A percentile compares a stretch with the other conserved stretches of the same genome.
These are phyloP conservation scores for Penicillium odoratum DNA, from an alignment of 495 filamentous ascomycete species.

Conservation along the genomic window DNA sequence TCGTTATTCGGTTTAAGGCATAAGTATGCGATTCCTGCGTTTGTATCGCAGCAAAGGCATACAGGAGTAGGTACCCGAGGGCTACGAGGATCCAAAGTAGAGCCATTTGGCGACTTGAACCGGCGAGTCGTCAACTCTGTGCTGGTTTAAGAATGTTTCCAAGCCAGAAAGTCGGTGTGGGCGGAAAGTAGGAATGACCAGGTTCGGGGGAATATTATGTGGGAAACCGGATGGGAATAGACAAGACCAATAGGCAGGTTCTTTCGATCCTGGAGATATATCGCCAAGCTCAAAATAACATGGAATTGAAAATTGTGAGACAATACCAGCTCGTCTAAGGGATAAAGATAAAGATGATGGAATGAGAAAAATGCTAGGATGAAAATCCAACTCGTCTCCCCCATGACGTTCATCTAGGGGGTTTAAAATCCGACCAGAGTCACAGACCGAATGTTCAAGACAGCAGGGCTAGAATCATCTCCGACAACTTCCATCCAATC, in stretches of 20 bases:
- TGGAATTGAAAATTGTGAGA: slow-evolving; percentile 8
- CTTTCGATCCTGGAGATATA: background rate
- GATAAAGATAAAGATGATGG: slow-evolving; percentile 1
- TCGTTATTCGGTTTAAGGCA: slow-evolving; percentile 19
- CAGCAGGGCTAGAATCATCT: slow-evolving; percentile 9
- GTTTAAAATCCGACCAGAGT: slow-evolving; percentile 26
- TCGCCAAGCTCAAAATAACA: background rate
- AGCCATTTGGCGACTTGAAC: slow-evolving; percentile 23
- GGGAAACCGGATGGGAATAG: background rate
- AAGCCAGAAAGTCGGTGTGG: background rate
- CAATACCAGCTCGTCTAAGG: slow-evolving; percentile 9
- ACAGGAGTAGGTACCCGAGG: slow-evolving; percentile 42
- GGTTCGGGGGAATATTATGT: background rate
- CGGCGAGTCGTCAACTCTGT: too few relatives aligned
- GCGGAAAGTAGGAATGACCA: background rate
- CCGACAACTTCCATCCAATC: slow-evolving; percentile 30
- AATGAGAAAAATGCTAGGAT: background rate
- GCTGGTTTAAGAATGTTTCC: too few relatives aligned
- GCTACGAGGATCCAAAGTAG: slow-evolving; percentile 41
- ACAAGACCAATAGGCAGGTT: background rate
- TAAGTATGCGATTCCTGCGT: slow-evolving; percentile 14
- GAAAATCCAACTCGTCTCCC: background rate
- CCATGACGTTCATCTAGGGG: slow-evolving; percentile 4
- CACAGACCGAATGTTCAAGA: slow-evolving; percentile 11
- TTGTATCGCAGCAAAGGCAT: slow-evolving; percentile 40